Percentiles rank a stretch among this genome's conserved stretches.
Conservation (phyloP, 805 yeast genomes). For the Kluyveromyces wickerhamii region DNA sequence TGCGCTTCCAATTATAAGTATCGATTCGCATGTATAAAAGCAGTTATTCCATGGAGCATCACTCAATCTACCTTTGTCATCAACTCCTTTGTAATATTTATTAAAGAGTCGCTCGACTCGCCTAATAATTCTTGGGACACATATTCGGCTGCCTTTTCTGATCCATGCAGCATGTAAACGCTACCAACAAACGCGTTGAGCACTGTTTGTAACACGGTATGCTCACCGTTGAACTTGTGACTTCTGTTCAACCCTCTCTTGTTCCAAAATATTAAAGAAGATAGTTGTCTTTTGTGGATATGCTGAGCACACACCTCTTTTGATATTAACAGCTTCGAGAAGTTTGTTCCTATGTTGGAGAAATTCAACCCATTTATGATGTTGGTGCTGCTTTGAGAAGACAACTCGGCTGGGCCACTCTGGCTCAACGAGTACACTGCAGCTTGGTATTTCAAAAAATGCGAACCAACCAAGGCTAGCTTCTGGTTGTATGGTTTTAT, state of each 20-base stretch:
- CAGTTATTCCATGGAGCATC: no score
- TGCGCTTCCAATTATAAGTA: no score
- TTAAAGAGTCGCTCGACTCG: slow-evolving; percentile 14
- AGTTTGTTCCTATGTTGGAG: slow-evolving; percentile 51
- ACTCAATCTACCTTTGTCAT: not conserved
- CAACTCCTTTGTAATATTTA: slow-evolving; percentile 11
- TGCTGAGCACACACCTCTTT: slow-evolving; percentile 44
- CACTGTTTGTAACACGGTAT: slow-evolving; percentile 46
- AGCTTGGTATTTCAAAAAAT: slow-evolving; percentile 42
- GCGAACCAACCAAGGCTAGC: slow-evolving; percentile 63
- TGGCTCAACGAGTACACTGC: slow-evolving; percentile 27
- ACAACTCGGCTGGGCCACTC: not conserved
- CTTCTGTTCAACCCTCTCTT: slow-evolving; percentile 42
- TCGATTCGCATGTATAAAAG: no score
- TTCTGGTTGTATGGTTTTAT: slow-evolving; percentile 83
- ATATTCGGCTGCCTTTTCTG: slow-evolving; percentile 47
- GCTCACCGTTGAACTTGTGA: slow-evolving; percentile 46
- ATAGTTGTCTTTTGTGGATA: slow-evolving; percentile 42
- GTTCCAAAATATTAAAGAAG: slow-evolving; percentile 58
- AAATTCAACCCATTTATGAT: slow-evolving; percentile 44
- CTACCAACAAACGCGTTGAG: slow-evolving; percentile 63
- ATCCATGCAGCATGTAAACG: slow-evolving; percentile 54
- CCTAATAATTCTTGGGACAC: slow-evolving; percentile 44
- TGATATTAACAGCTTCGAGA: slow-evolving; percentile 44
- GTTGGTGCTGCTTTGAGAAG: slow-evolving; percentile 10